phyloP scores from a whole-genome alignment of 1,284 basidiomycete species.

The Inonotus hispidus region DNA sequence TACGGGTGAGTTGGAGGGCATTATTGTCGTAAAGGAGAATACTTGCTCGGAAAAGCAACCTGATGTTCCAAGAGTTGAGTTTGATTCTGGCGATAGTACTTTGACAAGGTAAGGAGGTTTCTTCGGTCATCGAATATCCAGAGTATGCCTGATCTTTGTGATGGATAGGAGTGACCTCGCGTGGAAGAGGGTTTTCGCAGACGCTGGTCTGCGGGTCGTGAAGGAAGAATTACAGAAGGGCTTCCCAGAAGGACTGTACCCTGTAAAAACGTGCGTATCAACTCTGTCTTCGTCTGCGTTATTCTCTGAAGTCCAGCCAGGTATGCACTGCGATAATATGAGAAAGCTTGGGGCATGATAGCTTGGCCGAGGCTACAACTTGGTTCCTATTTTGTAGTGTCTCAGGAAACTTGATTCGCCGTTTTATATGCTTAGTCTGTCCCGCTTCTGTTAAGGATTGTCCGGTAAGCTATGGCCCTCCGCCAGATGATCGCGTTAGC shows the following conservation, averaged over 20 bases:
- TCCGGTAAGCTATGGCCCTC: neutral
- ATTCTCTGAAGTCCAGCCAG: neutral
- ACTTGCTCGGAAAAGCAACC: slow-evolving; percentile 59
- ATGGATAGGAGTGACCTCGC: slow-evolving; percentile 45
- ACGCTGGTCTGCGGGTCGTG: slow-evolving; percentile 64
- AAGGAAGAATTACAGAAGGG: slow-evolving; percentile 73
- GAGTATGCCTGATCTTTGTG: neutral
- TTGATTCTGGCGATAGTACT: slow-evolving; percentile 86
- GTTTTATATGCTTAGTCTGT: neutral
- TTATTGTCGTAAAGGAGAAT: slow-evolving; percentile 92
- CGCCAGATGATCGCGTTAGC: neutral
- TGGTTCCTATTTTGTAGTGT: neutral
- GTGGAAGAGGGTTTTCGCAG: slow-evolving; percentile 71
- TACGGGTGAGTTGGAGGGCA: slow-evolving; percentile 26
- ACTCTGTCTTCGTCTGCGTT: neutral
- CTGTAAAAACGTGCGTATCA: slow-evolving; percentile 72
- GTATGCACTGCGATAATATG: slow-evolving; percentile 13
- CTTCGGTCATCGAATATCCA: neutral
- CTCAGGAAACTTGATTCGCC: neutral
- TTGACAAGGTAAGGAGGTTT: slow-evolving; percentile 60
- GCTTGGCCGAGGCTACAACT: neutral
- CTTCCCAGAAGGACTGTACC: slow-evolving; percentile 73
- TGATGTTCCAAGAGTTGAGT: slow-evolving; percentile 52
- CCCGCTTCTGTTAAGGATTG: neutral
- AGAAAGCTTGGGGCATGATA: neutral